Base-by-base conservation (phyloP, 768 basidiomycete species). In the Asterophora parasitica region DNA sequence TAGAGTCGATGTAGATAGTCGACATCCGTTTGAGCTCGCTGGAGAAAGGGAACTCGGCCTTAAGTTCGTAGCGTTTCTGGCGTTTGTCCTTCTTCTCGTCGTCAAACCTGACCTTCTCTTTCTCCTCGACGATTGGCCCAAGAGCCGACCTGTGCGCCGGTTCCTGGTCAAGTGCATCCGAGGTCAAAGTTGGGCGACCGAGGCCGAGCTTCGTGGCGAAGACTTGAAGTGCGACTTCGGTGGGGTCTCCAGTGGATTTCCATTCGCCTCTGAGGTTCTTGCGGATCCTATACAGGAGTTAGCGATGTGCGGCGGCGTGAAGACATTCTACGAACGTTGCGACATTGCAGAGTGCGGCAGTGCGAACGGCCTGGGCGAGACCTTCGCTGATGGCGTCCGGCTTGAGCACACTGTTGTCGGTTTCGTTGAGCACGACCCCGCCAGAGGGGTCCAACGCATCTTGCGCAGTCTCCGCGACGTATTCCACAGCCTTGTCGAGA, bases 181-280 rank as follows among this genome's bases (percentile, higher is more conserved):
- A 23, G 6, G 64, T 61, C 7, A 71, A 53, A 13, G 49, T 55
- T 13, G 64, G 51, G 15, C 65, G 61, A 7, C 77, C 76, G 36
- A 72, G 66, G 1, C 70, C 69, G 37, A 78, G 65, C 49, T 74
- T 76, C 42, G 71, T 69, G 1, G 77, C 76, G 46, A 78, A 76
- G 16, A 78, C 76, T 54, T 78, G 77, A 4, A 79, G 68, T 3
- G 77, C 77, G n/a, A 78, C 71, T 54, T 79, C 77, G 1, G 78
- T 79, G 2, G 78, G 76, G 51, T 79, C 78, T 17, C 78, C 78
- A 35, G 71, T 74, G 8, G 75, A 65, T 47, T 66, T 68, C 71
- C 71, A 71, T 51, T 74, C 57, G 49, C 72, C 77, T 61, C 72
- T 65, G 37, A 65, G 46, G 44, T 64, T 69, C 49, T 64, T 65